A percentile compares a stretch with the other conserved stretches of the same genome.
These are phyloP conservation scores for Fraxinus pennsylvanica DNA, from an alignment of 257 asterid genomes.

Conservation along the genomic window DNA sequence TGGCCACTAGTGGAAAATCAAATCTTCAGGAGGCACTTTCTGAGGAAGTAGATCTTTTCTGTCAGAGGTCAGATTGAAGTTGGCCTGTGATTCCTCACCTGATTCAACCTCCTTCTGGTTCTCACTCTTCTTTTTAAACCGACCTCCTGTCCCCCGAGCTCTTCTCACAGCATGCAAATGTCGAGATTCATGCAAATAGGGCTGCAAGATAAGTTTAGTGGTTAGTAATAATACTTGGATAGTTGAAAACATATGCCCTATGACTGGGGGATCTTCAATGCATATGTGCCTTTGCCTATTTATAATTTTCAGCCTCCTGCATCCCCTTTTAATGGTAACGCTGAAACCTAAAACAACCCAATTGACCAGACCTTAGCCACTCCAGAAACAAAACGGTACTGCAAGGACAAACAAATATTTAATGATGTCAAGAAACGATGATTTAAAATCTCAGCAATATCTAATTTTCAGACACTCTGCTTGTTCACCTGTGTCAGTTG, in stretches of 20 bases:
- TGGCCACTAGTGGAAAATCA: neutral
- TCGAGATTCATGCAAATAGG: constrained; percentile 93
- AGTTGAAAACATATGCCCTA: neutral
- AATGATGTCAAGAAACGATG: too few relatives aligned
- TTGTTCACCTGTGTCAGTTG: too few relatives aligned
- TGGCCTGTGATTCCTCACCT: constrained; percentile 42
- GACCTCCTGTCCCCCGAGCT: constrained; percentile 85
- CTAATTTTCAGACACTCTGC: too few relatives aligned
- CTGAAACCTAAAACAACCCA: neutral
- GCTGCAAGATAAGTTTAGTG: constrained; percentile 53
- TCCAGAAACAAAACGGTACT: neutral
- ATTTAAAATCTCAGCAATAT: too few relatives aligned
- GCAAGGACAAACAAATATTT: too few relatives aligned
- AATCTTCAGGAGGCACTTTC: constrained; percentile 46
- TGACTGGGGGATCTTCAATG: neutral
- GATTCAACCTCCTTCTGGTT: constrained; percentile 49
- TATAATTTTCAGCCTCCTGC: neutral
- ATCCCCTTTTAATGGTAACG: neutral
- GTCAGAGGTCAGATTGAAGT: constrained; percentile 44
- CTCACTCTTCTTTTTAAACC: constrained; percentile 76
- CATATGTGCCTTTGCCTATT: neutral
- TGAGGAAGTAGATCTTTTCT: constrained; percentile 35
- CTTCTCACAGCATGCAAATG: constrained; percentile 88
- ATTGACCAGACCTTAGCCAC: neutral
- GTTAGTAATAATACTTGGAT: neutral